Percentiles rank a stretch among this genome's conserved stretches.
Conservation (phyloP, 2,329 filamentous ascomycete species). For the Alternaria sp. region DNA sequence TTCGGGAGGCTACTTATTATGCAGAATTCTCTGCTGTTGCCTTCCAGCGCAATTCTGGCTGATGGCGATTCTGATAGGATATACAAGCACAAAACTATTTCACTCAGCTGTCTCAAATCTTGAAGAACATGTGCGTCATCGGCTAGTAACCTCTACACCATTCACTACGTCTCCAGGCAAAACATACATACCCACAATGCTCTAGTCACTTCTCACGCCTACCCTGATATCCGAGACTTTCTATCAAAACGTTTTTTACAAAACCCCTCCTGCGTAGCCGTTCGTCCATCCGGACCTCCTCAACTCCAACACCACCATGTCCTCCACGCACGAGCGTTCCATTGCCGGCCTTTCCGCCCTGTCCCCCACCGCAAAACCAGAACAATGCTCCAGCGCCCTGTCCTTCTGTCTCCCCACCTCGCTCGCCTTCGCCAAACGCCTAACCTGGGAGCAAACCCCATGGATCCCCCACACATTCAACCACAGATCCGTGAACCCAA, state of each 20-base stretch:
- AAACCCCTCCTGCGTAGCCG: neutral
- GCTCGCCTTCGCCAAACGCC: slow-evolving; percentile 26
- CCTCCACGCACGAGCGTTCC: neutral
- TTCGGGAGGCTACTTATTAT: neutral
- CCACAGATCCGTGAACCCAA: neutral
- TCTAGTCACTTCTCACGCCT: neutral
- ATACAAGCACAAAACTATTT: neutral
- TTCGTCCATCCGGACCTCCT: neutral
- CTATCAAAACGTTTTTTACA: neutral
- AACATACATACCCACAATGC: neutral
- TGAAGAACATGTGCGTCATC: neutral
- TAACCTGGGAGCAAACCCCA: slow-evolving; percentile 31
- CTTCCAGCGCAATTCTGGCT: neutral
- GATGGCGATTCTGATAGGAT: neutral
- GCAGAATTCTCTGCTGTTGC: neutral
- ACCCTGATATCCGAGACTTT: neutral
- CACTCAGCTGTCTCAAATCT: neutral
- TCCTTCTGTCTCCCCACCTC: slow-evolving; percentile 26
- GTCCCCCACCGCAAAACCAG: neutral
- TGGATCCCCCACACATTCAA: slow-evolving; percentile 9
- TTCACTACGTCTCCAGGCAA: neutral
- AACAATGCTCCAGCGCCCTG: slow-evolving; percentile 7
- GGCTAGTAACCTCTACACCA: neutral
- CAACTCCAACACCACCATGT: neutral
- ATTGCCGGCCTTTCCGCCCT: neutral